A percentile compares a stretch with the other conserved stretches of the same genome.
phyloP scores from a whole-genome alignment of 768 basidiomycete genomes.

The Mrakia gelida region DNA sequence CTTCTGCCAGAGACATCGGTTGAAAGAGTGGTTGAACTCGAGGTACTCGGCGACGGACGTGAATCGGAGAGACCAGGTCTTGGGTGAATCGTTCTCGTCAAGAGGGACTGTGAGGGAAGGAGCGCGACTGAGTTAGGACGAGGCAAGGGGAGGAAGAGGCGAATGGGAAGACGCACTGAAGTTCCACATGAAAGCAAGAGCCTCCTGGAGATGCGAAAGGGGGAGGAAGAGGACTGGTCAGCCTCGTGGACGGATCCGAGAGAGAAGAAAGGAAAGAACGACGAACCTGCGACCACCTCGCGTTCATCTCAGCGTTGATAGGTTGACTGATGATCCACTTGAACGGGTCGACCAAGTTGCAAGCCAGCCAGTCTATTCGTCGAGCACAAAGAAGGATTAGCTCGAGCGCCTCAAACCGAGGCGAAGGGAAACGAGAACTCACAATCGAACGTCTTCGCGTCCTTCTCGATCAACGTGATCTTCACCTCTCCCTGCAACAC shows the following conservation, averaged over 20 bases:
- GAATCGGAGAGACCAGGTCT: slow-evolving; percentile 81
- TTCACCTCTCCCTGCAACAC: slow-evolving; percentile 46
- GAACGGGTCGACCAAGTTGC: slow-evolving; percentile 28
- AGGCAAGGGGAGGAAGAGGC: too few relatives aligned
- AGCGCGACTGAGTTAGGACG: too few relatives aligned
- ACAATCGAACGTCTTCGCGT: slow-evolving; percentile 41
- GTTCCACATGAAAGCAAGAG: slow-evolving; percentile 80
- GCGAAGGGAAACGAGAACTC: slow-evolving; percentile 19
- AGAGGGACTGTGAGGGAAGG: slow-evolving; percentile 35
- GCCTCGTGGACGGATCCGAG: not conserved
- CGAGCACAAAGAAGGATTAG: not conserved
- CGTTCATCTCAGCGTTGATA: slow-evolving; percentile 36
- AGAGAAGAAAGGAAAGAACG: not conserved
- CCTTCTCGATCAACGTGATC: slow-evolving; percentile 44
- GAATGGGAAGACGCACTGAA: slow-evolving; percentile 42
- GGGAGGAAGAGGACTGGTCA: not conserved
- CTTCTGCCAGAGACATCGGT: slow-evolving; percentile 72
- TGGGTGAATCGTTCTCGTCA: slow-evolving; percentile 51
- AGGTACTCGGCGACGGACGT: slow-evolving; percentile 54
- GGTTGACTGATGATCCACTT: slow-evolving; percentile 35
- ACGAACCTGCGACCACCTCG: slow-evolving; percentile 32
- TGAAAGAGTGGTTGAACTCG: slow-evolving; percentile 60
- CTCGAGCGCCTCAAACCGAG: too few relatives aligned
- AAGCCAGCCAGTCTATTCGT: slow-evolving; percentile 30
- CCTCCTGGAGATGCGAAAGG: slow-evolving; percentile 2